These are phyloP conservation scores for Moricandia arvensis DNA, from an alignment of 345 rosid genomes.

Conservation along the genomic window DNA sequence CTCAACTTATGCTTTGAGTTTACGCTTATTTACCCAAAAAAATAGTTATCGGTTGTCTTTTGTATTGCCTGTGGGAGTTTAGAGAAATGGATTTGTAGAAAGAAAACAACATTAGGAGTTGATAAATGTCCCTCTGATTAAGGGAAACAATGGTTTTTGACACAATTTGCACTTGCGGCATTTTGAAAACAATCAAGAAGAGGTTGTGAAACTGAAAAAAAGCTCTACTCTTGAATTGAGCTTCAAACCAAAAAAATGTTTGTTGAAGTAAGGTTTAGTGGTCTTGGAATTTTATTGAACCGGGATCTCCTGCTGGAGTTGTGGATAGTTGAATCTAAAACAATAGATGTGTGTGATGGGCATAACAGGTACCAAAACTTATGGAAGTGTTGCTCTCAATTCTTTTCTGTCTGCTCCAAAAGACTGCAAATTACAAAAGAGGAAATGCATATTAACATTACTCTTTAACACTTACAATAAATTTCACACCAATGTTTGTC, in stretches of 20 bases:
- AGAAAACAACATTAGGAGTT: neutral
- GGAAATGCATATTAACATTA: neutral
- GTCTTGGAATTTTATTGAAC: constrained; percentile 2
- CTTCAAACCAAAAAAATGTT: constrained; percentile 1
- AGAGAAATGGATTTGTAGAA: neutral
- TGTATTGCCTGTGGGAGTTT: neutral
- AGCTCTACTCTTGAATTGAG: constrained; percentile 20
- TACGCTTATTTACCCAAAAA: neutral
- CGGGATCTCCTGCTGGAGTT: neutral
- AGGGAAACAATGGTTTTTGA: constrained; percentile 1
- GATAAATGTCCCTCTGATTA: neutral
- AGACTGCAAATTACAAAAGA: constrained; percentile 39
- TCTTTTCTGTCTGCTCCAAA: constrained; percentile 86
- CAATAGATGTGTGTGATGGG: neutral
- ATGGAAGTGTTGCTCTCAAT: constrained; percentile 63
- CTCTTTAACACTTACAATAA: neutral
- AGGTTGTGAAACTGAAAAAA: neutral
- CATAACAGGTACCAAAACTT: neutral
- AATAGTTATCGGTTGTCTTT: neutral
- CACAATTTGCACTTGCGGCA: neutral
- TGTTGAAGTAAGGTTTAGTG: neutral
- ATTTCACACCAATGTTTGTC: neutral
- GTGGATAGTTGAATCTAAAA: neutral
- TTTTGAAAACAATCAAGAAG: neutral
- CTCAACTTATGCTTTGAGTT: neutral